These are phyloP conservation scores for Akanthomyces uredinophilus DNA, from an alignment of 2,329 filamentous ascomycete genomes.

Conservation along the genomic window DNA sequence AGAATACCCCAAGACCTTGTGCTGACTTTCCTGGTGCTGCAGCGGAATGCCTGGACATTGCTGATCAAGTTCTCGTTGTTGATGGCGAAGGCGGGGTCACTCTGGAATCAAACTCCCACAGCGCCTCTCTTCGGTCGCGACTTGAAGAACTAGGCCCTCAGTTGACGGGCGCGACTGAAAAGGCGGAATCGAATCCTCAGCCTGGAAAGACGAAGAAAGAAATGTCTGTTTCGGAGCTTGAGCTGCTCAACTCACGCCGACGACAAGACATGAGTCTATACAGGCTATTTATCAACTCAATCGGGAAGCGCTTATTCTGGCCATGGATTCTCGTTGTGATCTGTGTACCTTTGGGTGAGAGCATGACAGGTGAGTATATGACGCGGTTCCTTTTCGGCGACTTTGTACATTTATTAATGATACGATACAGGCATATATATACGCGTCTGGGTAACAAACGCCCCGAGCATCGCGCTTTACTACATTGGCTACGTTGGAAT, in stretches of 20 bases:
- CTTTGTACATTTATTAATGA: not conserved
- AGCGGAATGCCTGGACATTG: constrained; percentile 1
- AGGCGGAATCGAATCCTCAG: not conserved
- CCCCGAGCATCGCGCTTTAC: not conserved
- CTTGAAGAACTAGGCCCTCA: not conserved
- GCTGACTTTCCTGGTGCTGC: not conserved
- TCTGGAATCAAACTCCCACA: not conserved
- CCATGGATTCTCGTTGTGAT: constrained; percentile 4
- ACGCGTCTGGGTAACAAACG: constrained; percentile 3
- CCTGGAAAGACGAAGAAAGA: not conserved
- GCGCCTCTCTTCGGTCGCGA: not conserved
- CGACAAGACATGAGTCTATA: constrained; percentile 4
- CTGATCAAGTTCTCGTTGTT: not conserved
- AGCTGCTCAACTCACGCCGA: not conserved
- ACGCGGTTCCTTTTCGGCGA: not conserved
- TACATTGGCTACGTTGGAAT: constrained; percentile 7
- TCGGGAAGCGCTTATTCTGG: not conserved
- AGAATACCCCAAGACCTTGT: not conserved
- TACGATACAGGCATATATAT: not conserved
- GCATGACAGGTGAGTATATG: not conserved
- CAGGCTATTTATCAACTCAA: not conserved
- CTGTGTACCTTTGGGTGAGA: not conserved
- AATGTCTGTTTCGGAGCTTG: not conserved
- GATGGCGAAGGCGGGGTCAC: not conserved
- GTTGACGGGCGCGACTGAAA: not conserved